These are phyloP conservation scores for Stemphylium vesicarium DNA, from an alignment of 2,329 filamentous ascomycete species.

Conservation along the genomic window DNA sequence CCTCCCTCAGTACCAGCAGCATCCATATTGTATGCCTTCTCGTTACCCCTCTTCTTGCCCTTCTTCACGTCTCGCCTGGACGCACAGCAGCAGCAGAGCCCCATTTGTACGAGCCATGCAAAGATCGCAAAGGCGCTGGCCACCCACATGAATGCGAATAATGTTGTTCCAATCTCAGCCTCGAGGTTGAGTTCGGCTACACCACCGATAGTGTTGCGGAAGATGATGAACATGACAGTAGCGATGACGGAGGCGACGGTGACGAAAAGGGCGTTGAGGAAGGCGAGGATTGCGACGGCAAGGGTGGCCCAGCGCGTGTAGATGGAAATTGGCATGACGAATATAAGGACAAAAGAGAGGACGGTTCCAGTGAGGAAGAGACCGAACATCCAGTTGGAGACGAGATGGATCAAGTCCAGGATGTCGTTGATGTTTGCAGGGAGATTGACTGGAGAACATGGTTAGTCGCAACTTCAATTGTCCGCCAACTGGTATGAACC, in stretches of 20 bases:
- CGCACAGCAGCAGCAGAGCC: conserved; percentile 79
- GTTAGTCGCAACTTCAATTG: neutral
- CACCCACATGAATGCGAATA: conserved; percentile 92
- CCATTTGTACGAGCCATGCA: conserved; percentile 73
- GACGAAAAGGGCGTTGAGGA: conserved; percentile 70
- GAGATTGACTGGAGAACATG: conserved; percentile 69
- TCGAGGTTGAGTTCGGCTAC: conserved; percentile 78
- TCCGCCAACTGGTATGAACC: conserved; percentile 26
- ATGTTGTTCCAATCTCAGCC: conserved; percentile 71
- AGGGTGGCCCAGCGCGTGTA: conserved; percentile 65
- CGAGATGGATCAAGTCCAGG: conserved; percentile 74
- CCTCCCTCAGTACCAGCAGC: conserved; percentile 4
- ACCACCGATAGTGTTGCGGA: conserved; percentile 74
- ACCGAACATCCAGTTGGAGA: conserved; percentile 86
- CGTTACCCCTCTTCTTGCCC: conserved; percentile 54
- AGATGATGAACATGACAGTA: conserved; percentile 83
- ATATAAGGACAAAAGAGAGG: conserved; percentile 74
- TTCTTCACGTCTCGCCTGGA: conserved; percentile 60
- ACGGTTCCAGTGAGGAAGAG: conserved; percentile 78
- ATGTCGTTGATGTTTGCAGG: conserved; percentile 76
- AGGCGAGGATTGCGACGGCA: conserved; percentile 70
- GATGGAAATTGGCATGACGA: conserved; percentile 64
- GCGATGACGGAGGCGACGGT: conserved; percentile 75
- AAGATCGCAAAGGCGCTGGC: conserved; percentile 70
- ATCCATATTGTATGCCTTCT: conserved; percentile 41